Evolutionary conservation across 345 rosid species (phyloP), one percentile per base, ranked within the genome.

Genomic region (Atalantia buxifolia): DNA sequence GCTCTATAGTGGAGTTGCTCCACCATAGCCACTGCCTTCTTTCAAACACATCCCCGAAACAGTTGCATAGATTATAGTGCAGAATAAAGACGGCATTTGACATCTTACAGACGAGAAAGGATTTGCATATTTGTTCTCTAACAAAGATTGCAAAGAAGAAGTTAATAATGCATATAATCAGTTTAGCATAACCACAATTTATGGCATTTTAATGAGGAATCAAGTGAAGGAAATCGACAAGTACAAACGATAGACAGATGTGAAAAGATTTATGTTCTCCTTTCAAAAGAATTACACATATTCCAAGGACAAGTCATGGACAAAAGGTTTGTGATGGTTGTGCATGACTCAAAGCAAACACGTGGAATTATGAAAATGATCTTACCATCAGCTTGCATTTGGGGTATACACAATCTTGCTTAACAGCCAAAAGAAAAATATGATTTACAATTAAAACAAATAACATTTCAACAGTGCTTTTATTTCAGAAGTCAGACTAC

Each of bases 401-500:
- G 72, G n/a, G 42, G 40, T 35, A 66, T 14, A 10, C 64, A 66
- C 6, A 19, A 31, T 66, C 24, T n/a, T 76, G 36, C 36, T 50
- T 55, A 55, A 27, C 24, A 55, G 53, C 65, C 63, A 55, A 45
- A 33, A 65, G 22, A 72, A 76, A 53, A 75, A 72, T 53, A 64
- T 69, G 19, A 27, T 56, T 56, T 27, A 78, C 27, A 69, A 57
- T 50, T 48, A 33, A 45, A 42, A 66, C 22, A 38, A 79, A 74
- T 38, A 12, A 38, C 70, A 38, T 36, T 53, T 69, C 31, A 45
- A 71, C 16, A 69, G 28, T 70, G 9, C 16, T 76, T 48, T 22
- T 81, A 71, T 27, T 65, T 53, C 40, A n/a, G 25, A 68, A 30
- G 65, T 50, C 33, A 79, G 30, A 74, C 30, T 28, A 79, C 24